These are phyloP conservation scores for Phytophthora capsici DNA, from an alignment of 352 stramenopile genomes.

Conservation along the genomic window DNA sequence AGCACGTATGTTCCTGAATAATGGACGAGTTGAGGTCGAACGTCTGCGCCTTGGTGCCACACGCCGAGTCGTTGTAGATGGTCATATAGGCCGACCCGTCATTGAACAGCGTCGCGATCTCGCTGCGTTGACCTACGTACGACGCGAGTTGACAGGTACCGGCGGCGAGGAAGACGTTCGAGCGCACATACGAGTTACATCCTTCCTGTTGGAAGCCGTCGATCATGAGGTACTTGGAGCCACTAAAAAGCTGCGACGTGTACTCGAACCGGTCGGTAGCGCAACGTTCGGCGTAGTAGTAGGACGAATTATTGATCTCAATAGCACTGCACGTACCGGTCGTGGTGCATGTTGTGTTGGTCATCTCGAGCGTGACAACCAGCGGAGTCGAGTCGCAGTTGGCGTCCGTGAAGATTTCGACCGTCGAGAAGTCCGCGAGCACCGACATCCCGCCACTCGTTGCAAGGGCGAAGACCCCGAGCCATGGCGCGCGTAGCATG, in stretches of 20 bases:
- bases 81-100: slow-evolving; percentile 48
- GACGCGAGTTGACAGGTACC: slow-evolving; percentile 46
- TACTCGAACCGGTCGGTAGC: slow-evolving; percentile 41
- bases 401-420: slow-evolving; percentile 47
- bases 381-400: slow-evolving; percentile 40
- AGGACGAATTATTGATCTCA: slow-evolving; percentile 42
- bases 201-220: slow-evolving; percentile 34
- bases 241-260: slow-evolving; percentile 38
- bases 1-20: slow-evolving; percentile 34
- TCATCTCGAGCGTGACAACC: slow-evolving; percentile 39
- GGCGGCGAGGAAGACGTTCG: slow-evolving; percentile 41
- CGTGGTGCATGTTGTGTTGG: slow-evolving; percentile 22
- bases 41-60: slow-evolving; percentile 29
- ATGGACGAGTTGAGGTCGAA: slow-evolving; percentile 37
- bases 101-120: slow-evolving; percentile 41
- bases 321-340: slow-evolving; percentile 34
- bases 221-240: slow-evolving; percentile 48
- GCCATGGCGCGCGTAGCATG: slow-evolving; percentile 37
- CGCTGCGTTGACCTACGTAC: slow-evolving; percentile 40
- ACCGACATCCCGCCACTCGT: slow-evolving; percentile 18
- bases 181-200: slow-evolving; percentile 34
- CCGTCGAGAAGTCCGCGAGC: slow-evolving; percentile 31
- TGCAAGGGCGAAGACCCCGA: slow-evolving; percentile 31
- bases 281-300: slow-evolving; percentile 45
- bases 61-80: slow-evolving; percentile 50